phyloP scores from a whole-genome alignment of 805 yeast genomes.

The Schizosaccharomyces pombe region DNA sequence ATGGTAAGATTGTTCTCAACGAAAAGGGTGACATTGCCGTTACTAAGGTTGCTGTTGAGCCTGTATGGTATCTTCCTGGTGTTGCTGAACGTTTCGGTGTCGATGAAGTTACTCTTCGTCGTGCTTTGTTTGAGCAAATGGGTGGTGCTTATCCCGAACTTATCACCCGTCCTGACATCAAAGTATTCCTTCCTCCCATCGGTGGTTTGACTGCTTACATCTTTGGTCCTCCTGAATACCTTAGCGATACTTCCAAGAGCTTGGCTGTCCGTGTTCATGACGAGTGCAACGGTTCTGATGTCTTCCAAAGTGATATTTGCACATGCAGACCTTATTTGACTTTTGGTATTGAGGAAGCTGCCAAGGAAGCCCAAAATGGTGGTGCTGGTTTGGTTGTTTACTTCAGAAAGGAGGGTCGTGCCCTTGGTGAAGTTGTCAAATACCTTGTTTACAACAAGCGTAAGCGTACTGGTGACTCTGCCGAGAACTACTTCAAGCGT shows the following conservation, averaged over 20 bases:
- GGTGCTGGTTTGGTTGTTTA: constrained; percentile 42
- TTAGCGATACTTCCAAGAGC: constrained; percentile 28
- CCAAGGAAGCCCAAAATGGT: constrained; percentile 42
- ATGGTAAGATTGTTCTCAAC: constrained; percentile 37
- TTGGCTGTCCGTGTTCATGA: constrained; percentile 42
- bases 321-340: constrained; percentile 47
- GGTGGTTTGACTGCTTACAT: constrained; percentile 47
- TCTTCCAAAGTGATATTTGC: constrained; percentile 44
- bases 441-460: constrained; percentile 48
- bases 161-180: constrained; percentile 42
- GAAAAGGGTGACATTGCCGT: constrained; percentile 36
- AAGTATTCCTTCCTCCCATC: constrained; percentile 43
- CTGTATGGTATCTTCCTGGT: constrained; percentile 50
- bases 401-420: constrained; percentile 48
- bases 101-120: constrained; percentile 31
- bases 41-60: constrained; percentile 43
- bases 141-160: constrained; percentile 52
- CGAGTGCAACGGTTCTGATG: constrained; percentile 50
- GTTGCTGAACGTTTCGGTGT: constrained; percentile 40
- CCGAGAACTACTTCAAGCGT: constrained; percentile 42
- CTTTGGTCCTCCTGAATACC: constrained; percentile 34
- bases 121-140: constrained; percentile 41
- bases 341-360: constrained; percentile 45
- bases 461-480: constrained; percentile 44
- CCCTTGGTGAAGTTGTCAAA: constrained; percentile 47